Conservation (phyloP, 768 basidiomycete species). For the Russula emetica region DNA sequence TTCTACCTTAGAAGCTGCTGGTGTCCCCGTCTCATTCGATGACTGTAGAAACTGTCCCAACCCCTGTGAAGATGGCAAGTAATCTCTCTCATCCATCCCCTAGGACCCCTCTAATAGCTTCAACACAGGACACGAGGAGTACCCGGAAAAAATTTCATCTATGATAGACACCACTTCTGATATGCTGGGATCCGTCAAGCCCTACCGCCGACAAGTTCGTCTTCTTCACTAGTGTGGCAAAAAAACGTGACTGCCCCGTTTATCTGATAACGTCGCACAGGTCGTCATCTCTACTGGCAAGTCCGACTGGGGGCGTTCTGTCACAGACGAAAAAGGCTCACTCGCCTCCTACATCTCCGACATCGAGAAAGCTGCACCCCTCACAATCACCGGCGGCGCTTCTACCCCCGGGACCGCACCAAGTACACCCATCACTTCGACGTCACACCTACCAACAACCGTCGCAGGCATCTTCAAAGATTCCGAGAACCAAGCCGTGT, state of each 20-base stretch:
- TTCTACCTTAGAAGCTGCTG: conserved; percentile 24
- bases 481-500: conserved; percentile 51
- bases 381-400: not conserved
- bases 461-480: conserved; percentile 56
- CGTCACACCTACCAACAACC: conserved; percentile 20
- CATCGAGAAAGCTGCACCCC: conserved; percentile 27
- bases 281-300: conserved; percentile 87
- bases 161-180: conserved; percentile 67
- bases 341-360: conserved; percentile 57
- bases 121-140: conserved; percentile 62
- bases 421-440: conserved; percentile 20
- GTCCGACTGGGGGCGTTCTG: conserved; percentile 80
- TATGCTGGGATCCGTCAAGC: conserved; percentile 82
- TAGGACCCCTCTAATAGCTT: not conserved
- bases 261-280: conserved; percentile 37
- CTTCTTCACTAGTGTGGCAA: not conserved
- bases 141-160: conserved; percentile 60
- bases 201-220: conserved; percentile 74
- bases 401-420: conserved; percentile 27
- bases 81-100: conserved; percentile 2
- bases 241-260: not conserved
- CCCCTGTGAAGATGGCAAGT: conserved; percentile 34
- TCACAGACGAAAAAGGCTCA: conserved; percentile 64
- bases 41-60: conserved; percentile 33
- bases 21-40: conserved; percentile 32